Percentiles rank a stretch among this genome's conserved stretches.
Evolutionary conservation across 148 eudicot genomes (phyloP).

Genomic region (Hydrangea macrophylla): DNA sequence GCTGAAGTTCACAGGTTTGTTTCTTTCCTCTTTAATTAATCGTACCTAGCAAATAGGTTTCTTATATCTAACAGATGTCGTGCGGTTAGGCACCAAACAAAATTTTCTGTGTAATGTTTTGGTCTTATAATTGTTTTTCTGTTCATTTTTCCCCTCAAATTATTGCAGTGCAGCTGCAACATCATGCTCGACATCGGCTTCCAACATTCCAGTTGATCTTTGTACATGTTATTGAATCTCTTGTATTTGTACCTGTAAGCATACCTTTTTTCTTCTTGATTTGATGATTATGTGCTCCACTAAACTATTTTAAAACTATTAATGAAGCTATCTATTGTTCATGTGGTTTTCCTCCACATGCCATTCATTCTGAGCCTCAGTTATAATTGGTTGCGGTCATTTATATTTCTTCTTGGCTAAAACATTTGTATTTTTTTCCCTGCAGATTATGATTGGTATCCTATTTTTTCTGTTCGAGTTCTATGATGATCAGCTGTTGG

Average conservation of each 20-base stretch:
- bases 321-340: background rate
- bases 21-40: background rate
- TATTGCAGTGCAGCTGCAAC: slow-evolving; percentile 96
- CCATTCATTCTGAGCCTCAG: background rate
- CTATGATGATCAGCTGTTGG: slow-evolving; percentile 95
- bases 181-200: slow-evolving; percentile 97
- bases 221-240: slow-evolving; percentile 97
- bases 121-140: slow-evolving; percentile 8
- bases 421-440: slow-evolving; percentile 5
- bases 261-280: background rate
- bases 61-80: background rate
- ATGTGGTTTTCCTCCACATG: background rate
- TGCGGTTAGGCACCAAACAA: background rate
- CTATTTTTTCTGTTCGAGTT: slow-evolving; percentile 96
- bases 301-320: background rate
- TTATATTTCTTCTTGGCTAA: slow-evolving; percentile 7
- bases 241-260: slow-evolving; percentile 95
- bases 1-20: slow-evolving; percentile 93
- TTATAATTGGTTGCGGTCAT: background rate
- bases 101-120: background rate
- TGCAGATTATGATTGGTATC: slow-evolving; percentile 99
- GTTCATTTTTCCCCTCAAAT: slow-evolving; percentile 12
- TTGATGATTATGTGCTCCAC: background rate
- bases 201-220: slow-evolving; percentile 98
- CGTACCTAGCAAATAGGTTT: background rate